Evolutionary conservation across 2,329 filamentous ascomycete genomes (phyloP), one percentile per base, ranked within the genome.

Genomic region (Fusarium oligoseptatum): DNA sequence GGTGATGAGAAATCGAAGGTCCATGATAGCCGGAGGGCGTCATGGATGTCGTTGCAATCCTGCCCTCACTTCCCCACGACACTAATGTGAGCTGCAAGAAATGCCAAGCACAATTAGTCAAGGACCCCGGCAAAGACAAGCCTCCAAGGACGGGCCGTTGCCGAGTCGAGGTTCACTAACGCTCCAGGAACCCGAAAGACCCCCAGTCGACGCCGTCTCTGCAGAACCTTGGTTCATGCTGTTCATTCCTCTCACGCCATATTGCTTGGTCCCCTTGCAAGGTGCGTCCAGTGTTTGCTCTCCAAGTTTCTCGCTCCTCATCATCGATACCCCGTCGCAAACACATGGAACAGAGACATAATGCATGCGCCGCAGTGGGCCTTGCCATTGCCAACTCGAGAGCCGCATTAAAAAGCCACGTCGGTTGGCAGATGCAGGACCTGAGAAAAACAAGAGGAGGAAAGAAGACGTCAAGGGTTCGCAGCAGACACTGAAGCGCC

Each of bases 401-500:
- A 78, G 76, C 76, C 76, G 74, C 72, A 73, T 76, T 66, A 67
- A 24, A 24, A 34, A 71, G 76, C 76, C 76, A 78, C 76, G 73
- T 78, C 76, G 74, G 68, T 71, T 69, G 73, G 73, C 74, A 77
- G 67, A 76, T 76, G 76, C 76, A 77, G 75, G 76, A 60, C 58
- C 60, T 65, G 67, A 66, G 74, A 65, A 64, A 64, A 78, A 71
- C 70, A 71, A 75, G 65, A 61, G 43, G 70, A 74, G 73, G 67
- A 70, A 77, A 77, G 61, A 78, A 63, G 58, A 60, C 67, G 67
- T 39, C 63, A 69, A 71, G 66, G 43, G 43, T 37, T 43, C 57
- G 62, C 55, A 63, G 17, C 64, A 65, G 34, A 67, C 37, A 61
- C 41, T 39, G 43, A 60, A 50, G 41, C 66, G 41, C 43, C 48